Evolutionary conservation across 2,329 filamentous ascomycete genomes (phyloP), one percentile per base, ranked within the genome.

Genomic region (Zymoseptoria crescenta): DNA sequence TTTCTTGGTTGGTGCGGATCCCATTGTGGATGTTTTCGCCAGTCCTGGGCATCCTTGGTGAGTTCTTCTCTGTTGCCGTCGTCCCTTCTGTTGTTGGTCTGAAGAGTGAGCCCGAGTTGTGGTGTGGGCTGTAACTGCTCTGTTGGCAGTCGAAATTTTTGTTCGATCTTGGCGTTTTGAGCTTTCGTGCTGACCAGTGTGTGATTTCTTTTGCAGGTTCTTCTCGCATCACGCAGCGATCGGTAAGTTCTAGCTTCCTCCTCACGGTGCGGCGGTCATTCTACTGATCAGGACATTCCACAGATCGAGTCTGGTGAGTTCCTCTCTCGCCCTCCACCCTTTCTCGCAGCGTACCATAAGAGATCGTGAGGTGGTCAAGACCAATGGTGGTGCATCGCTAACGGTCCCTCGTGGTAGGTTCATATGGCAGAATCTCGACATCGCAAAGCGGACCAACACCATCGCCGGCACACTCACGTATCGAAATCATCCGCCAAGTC

Each of bases 371-470:
- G 6, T 3, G 13, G 10, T 41, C 35, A 16, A 6, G 35, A 10
- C 35, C 35, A 41, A 41, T 41, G 2, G 24, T 30, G 29, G 8
- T 41, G 35, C 10, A 41, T 41, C 35, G 74, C 81, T 24, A 61
- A 66, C 58, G 24, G 24, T n/a, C n/a, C n/a, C n/a, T n/a, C n/a
- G n/a, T n/a, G n/a, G n/a, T 1, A 81, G 73, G 69, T 78, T 75
- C 72, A 79, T 76, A 5, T 82, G 80, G 80, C 79, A 82, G 65
- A 77, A 76, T 58, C 65, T 73, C 48, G 72, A 79, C 54, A 59
- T 72, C 19, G 60, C 65, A 52, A 69, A 68, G 4, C 69, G 77
- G 48, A n/a, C 30, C n/a, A 52, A 56, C 9, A 58, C 59, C 8
- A 59, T 64, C 24, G 62, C 29, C 9, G 61, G 59, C 19, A 64